Base-by-base conservation (phyloP, 805 yeast genomes). In the Zygosaccharomyces rouxii region DNA sequence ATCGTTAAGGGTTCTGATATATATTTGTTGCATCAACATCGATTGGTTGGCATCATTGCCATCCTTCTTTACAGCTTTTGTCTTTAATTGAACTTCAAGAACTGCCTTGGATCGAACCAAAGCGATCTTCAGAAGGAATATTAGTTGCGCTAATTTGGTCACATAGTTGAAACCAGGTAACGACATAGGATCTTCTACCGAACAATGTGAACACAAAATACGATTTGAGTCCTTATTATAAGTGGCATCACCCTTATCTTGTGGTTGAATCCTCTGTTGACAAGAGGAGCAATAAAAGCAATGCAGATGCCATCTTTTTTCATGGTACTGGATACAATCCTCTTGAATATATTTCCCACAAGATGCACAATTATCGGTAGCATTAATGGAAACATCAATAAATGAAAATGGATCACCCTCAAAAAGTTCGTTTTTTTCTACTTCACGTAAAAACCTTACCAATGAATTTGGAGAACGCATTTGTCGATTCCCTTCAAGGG, bases 331-430 rank as follows among this genome's bases (percentile, higher is more conserved):
- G 13, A 82, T 70, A 68, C 98, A 92, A n/a, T 77, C 76, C 56
- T 84, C 94, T 66, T 94, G 97, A 35, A 92, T 86, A 55, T 89
- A 81, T 62, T 81, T 80, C 2, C 74, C 71, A 65, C 99, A 94
- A 1, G 66, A 62, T 10, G 71, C 71, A 68, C 99, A 94, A 3
- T 80, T 74, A 63, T 92, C 98, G 6, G 89, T 84, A 2, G 92
- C 78, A 46, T 77, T 77, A 2, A 73, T 58, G 0, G 86, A 75
- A 4, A 84, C 74, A 5, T 72, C 65, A 48, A 82, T 70, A 26
- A 60, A 58, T 13, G 70, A 57, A 56, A 74, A 73, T 13, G 72
- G 68, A 26, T 67, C 58, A 1, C 55, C 51, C 30, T 59, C 62
- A 39, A 69, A 61, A 4, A 63, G 50, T 50, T 74, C 78, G 58